Conservation (phyloP, 148 eudicot species). For the Talinum fruticosum region DNA sequence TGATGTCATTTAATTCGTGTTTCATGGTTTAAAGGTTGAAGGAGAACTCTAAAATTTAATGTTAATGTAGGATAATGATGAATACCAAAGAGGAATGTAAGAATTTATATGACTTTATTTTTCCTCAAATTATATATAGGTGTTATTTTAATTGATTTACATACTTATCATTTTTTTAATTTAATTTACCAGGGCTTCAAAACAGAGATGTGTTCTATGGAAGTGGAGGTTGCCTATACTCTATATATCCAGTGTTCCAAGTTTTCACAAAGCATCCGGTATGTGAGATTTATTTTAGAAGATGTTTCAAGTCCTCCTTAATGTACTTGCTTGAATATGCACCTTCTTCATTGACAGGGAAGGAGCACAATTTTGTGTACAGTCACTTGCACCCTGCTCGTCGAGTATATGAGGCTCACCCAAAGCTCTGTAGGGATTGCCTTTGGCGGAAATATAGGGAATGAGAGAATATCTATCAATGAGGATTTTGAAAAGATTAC, state of each 20-base stretch:
- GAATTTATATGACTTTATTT: no score
- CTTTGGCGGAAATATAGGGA: conserved; percentile 78
- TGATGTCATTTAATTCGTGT: no score
- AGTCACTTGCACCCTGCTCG: conserved; percentile 79
- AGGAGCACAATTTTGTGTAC: conserved; percentile 74
- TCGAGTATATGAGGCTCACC: conserved; percentile 63
- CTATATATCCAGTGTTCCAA: conserved; percentile 70
- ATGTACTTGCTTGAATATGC: conserved; percentile 9
- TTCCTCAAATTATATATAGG: no score
- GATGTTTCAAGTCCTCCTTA: neutral
- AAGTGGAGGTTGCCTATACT: conserved; percentile 67
- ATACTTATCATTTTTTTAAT: no score
- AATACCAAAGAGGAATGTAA: no score
- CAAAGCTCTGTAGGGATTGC: conserved; percentile 76
- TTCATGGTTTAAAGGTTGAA: no score
- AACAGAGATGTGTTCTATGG: conserved; percentile 75
- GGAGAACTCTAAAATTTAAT: no score
- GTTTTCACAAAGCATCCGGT: conserved; percentile 66
- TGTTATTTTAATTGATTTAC: no score
- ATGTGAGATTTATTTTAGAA: conserved; percentile 10
- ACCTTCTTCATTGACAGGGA: conserved; percentile 44
- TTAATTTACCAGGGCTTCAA: conserved; percentile 81
- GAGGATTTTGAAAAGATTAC: conserved; percentile 74
- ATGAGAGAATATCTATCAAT: conserved; percentile 72
- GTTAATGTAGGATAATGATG: no score